Evolutionary conservation across 345 rosid genomes (phyloP).

Genomic region (Citrus glauca): DNA sequence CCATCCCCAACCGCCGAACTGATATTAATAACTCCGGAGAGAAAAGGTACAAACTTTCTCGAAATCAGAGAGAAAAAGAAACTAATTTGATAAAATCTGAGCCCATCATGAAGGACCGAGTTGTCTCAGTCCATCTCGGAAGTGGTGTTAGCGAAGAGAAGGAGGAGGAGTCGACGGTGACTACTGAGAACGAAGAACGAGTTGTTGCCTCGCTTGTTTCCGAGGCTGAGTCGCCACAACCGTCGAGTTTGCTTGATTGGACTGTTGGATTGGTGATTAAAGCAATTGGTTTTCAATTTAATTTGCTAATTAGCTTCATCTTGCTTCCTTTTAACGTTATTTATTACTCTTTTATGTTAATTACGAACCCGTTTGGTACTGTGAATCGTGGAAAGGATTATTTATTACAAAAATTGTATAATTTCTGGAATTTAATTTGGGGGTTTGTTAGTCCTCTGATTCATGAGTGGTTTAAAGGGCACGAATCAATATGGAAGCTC

Average conservation of each 20-base stretch:
- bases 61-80: slow-evolving; percentile 27
- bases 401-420: slow-evolving; percentile 19
- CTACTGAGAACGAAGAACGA: slow-evolving; percentile 11
- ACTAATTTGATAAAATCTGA: slow-evolving; percentile 20
- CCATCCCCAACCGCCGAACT: slow-evolving; percentile 5
- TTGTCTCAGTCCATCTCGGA: slow-evolving; percentile 18
- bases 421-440: slow-evolving; percentile 24
- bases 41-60: slow-evolving; percentile 13
- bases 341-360: slow-evolving; percentile 33
- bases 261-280: slow-evolving; percentile 50
- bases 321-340: slow-evolving; percentile 43
- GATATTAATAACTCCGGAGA: slow-evolving; percentile 3
- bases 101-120: slow-evolving; percentile 9
- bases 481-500: slow-evolving; percentile 34
- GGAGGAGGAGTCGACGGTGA: slow-evolving; percentile 26
- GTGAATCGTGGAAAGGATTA: slow-evolving; percentile 34
- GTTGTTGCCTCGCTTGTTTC: slow-evolving; percentile 10
- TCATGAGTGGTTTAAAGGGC: slow-evolving; percentile 43
- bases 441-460: slow-evolving; percentile 29
- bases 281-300: slow-evolving; percentile 64
- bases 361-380: slow-evolving; percentile 55
- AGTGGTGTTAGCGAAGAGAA: background rate
- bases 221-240: slow-evolving; percentile 10
- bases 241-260: slow-evolving; percentile 34
- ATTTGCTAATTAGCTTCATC: slow-evolving; percentile 41